A percentile compares a stretch with the other conserved stretches of the same genome.
These are phyloP conservation scores for Nectriaceae sp. DNA, from an alignment of 2,329 filamentous ascomycete species.

Conservation along the genomic window DNA sequence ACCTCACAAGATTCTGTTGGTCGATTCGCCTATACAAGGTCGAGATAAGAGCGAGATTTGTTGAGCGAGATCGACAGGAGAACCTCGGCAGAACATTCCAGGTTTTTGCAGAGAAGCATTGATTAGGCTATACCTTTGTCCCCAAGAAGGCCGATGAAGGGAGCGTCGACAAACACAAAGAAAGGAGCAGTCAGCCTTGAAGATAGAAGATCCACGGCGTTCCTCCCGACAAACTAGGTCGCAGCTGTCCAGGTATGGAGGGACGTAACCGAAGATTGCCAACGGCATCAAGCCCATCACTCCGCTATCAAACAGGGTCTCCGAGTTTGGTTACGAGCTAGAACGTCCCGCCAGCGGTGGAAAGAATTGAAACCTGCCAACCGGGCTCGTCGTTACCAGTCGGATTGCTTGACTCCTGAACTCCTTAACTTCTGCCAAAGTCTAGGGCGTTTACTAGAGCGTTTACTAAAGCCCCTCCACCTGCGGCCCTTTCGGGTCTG, in stretches of 20 bases:
- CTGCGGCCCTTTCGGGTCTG: slow-evolving; percentile 27
- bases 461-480: not conserved
- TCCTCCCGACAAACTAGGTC: too few species aligned
- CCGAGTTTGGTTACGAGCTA: slow-evolving; percentile 12
- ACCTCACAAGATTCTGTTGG: not conserved
- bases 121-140: slow-evolving; percentile 5
- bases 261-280: too few species aligned
- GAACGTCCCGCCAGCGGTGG: slow-evolving; percentile 22
- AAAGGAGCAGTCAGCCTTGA: not conserved
- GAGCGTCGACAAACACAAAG: not conserved
- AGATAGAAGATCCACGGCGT: not conserved
- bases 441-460: slow-evolving; percentile 1
- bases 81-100: slow-evolving; percentile 18
- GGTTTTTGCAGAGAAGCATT: not conserved
- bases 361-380: slow-evolving; percentile 23
- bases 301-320: too few species aligned
- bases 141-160: slow-evolving; percentile 1
- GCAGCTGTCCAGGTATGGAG: too few species aligned
- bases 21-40: too few species aligned
- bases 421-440: not conserved
- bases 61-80: slow-evolving; percentile 27
- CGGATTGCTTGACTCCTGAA: not conserved
- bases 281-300: too few species aligned
- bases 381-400: slow-evolving; percentile 16
- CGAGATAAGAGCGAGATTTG: slow-evolving; percentile 6